Base-by-base conservation (phyloP, 345 rosid species). In the Murraya koenigii region DNA sequence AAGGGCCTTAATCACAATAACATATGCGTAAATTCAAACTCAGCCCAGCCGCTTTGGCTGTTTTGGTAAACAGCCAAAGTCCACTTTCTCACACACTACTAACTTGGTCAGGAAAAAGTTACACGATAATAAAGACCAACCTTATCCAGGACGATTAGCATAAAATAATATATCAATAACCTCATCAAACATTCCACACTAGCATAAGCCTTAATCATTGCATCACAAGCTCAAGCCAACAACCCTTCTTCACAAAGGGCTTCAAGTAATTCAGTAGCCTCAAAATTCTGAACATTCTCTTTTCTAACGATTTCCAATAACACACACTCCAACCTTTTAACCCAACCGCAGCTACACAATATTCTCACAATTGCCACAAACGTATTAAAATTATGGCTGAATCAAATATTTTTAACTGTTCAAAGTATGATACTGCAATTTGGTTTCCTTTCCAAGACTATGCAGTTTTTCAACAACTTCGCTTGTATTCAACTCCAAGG, bases 91-190 rank as follows among this genome's bases (percentile, higher is more conserved):
- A 66, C 63, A 62, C 15, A 81, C 80, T 60, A 90, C 74, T 86
- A 90, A 66, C 62, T 84, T 84, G 69, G 88, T 88, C 89, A 92
- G 74, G 60, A 93, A 85, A 82, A 82, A 93, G 82, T 93, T 90
- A 77, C 87, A 90, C 0, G 98, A 49, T 9, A 72, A 76, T 23
- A 90, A 85, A 58, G 70, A 69, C 0, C 88, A 80, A 26, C 76
- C 75, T 69, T 85, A 88, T 38, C 89, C 89, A 33, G 61, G 47
- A 6, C 82, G 64, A 20, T 73, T 75, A 33, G 65, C 74, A 75
- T 83, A 87, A 62, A 87, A 87, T 44, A 89, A 66, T 72, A 84
- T 68, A 82, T 87, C 87, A 76, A 81, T 78, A 13, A 86, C 94
- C 69, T 89, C 90, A 28, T 88, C 89, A 75, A 90, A 89, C 95